phyloP scores from a whole-genome alignment of 2,329 filamentous ascomycete species.

The Colletotrichum chrysophilum region DNA sequence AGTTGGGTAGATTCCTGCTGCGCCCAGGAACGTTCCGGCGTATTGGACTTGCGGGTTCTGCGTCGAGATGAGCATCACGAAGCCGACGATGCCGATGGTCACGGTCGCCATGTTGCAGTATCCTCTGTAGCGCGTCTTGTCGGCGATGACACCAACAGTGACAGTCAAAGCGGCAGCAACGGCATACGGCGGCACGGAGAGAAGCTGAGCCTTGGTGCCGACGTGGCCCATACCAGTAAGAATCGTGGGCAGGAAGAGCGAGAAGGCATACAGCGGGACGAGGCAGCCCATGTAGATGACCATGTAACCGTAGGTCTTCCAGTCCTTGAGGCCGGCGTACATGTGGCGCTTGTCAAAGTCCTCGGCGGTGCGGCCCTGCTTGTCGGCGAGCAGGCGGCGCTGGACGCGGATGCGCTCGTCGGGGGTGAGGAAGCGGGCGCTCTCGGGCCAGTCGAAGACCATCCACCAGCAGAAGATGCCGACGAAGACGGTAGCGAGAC shows the following conservation, averaged over 20 bases:
- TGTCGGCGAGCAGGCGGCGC: conserved; percentile 68
- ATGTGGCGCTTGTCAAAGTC: conserved; percentile 74
- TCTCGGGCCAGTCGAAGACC: conserved; percentile 80
- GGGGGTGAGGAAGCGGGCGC: conserved; percentile 70
- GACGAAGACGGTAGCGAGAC: conserved; percentile 69
- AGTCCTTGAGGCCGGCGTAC: conserved; percentile 73
- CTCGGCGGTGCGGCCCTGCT: conserved; percentile 74
- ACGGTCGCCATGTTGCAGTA: conserved; percentile 71
- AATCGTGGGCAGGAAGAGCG: conserved; percentile 64
- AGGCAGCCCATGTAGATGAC: conserved; percentile 53
- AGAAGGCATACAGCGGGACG: conserved; percentile 56
- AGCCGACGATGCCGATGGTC: conserved; percentile 67
- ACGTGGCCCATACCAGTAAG: conserved; percentile 39
- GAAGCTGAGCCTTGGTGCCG: conserved; percentile 52
- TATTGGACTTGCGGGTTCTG: conserved; percentile 64
- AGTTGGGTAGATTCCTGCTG: conserved; percentile 74
- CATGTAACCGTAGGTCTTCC: conserved; percentile 70
- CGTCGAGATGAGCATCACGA: conserved; percentile 67
- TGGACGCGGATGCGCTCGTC: conserved; percentile 73
- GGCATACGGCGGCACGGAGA: conserved; percentile 65
- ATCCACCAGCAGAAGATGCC: conserved; percentile 72
- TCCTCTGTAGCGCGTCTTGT: conserved; percentile 67
- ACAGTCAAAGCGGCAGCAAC: conserved; percentile 69
- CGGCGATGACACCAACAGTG: conserved; percentile 66
- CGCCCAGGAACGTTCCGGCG: conserved; percentile 72